Percentiles rank a stretch among this genome's conserved stretches.
These are phyloP conservation scores for Paecilomyces sp. DNA, from an alignment of 2,329 filamentous ascomycete genomes.

Conservation along the genomic window DNA sequence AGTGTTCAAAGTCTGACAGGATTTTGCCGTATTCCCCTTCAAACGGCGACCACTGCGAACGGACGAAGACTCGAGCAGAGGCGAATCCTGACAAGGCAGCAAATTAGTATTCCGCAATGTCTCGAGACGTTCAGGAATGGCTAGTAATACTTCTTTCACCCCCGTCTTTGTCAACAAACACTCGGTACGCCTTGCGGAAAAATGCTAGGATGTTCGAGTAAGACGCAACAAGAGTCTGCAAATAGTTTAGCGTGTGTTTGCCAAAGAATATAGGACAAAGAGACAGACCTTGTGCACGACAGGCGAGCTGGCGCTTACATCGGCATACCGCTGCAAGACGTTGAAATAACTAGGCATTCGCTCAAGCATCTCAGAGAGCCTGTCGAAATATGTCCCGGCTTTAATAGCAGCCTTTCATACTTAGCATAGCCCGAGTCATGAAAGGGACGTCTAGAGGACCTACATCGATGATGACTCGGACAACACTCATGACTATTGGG, in stretches of 20 bases:
- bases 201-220: slow-evolving; percentile 4
- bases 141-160: not conserved
- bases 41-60: slow-evolving; percentile 6
- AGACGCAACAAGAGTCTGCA: slow-evolving; percentile 2
- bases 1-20: slow-evolving; percentile 1
- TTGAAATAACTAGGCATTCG: slow-evolving; percentile 1
- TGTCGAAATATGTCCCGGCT: slow-evolving; percentile 7
- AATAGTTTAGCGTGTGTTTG: not conserved
- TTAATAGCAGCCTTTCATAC: slow-evolving; percentile 2
- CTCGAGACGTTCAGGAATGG: too few relatives aligned
- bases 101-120: not conserved
- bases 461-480: slow-evolving; percentile 6
- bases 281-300: not conserved
- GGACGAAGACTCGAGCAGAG: not conserved
- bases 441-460: not conserved
- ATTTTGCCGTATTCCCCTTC: slow-evolving; percentile 7
- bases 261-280: not conserved
- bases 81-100: not conserved
- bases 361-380: slow-evolving; percentile 7
- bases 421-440: not conserved
- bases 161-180: not conserved
- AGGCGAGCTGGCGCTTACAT: not conserved
- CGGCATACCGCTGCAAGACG: slow-evolving; percentile 2
- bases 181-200: not conserved
- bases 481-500: slow-evolving; percentile 3